Evolutionary conservation across 2,329 filamentous ascomycete genomes (phyloP), one percentile per base, ranked within the genome.

Genomic region (Sarocladium strictum): DNA sequence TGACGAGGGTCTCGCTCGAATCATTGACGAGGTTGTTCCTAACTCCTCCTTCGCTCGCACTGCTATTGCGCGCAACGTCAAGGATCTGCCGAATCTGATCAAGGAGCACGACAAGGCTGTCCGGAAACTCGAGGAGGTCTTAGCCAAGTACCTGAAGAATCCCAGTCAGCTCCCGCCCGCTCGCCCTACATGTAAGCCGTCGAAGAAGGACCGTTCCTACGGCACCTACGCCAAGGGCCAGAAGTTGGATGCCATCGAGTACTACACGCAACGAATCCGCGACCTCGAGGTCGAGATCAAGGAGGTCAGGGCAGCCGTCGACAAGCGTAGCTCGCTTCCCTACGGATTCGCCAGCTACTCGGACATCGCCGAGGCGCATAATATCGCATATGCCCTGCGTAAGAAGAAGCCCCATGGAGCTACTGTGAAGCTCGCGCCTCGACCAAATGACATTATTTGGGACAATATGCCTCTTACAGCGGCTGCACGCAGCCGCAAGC

Each of bases 281-380:
- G 79, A 86, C 49, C 78, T 99, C 33, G 93, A 97, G 67, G 69
- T 84, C 11, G 83, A 95, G 65, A 91, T 99, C 70, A 90, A 88
- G 65, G 84, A 94, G 58, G 87, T 92, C 1, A 84, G 94, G 12
- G 80, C 84, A 37, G 85, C 84, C 1, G 85, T 99, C 7, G 93
- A 97, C 70, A 90, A 86, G 67, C 85, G 92, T 51, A 90, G 93
- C 66, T 87, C 92, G 15, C 87, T 96, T 80, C 80, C 90, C 0
- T 99, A 92, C 65, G 94, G 94, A 0, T 99, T 99, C 67, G 92
- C 93, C 9, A 97, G 90, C 63, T 99, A 94, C 72, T 85, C 93
- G 40, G 86, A 86, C 40, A 95, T 99, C 54, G 79, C 85, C 56
- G 89, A 96, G 62, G 90, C 94, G 0, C 94, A 99, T 65, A 83